Evolutionary conservation across 176 grass and related monocot genomes (phyloP).

Genomic region (Pharus latifolius): DNA sequence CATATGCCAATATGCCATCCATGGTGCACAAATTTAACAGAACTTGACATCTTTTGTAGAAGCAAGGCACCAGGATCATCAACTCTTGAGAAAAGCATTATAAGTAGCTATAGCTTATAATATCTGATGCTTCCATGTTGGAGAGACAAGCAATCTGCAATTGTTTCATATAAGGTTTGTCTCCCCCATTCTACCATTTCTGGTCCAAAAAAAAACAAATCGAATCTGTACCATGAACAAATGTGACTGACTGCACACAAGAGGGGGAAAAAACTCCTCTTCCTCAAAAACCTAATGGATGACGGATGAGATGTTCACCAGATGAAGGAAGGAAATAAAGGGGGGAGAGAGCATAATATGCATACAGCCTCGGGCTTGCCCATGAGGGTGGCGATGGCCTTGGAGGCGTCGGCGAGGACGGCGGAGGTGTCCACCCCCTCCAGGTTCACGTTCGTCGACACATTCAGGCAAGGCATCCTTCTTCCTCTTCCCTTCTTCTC

Average conservation of each 20-base stretch:
- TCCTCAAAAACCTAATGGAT: not conserved
- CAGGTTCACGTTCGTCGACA: constrained; percentile 80
- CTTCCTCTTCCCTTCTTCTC: not conserved
- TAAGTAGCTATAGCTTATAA: not conserved
- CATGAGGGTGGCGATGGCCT: constrained; percentile 55
- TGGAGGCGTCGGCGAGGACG: constrained; percentile 55
- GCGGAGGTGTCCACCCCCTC: constrained; percentile 72
- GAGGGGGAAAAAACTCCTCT: not conserved
- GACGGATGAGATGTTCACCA: no score
- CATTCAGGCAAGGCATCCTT: constrained; percentile 90
- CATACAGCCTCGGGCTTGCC: constrained; percentile 76
- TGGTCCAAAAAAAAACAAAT: no score
- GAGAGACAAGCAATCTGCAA: not conserved
- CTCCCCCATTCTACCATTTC: no score
- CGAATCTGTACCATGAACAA: no score
- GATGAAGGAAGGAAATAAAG: not conserved
- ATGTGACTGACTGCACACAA: not conserved
- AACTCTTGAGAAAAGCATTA: not conserved
- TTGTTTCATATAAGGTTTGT: no score
- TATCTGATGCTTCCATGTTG: not conserved
- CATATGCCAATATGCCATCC: not conserved
- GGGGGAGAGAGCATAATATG: not conserved
- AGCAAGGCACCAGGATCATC: not conserved
- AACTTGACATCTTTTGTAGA: not conserved
- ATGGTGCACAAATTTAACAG: not conserved